Conservation (phyloP, 352 stramenopile genomes). For the Phytophthora podocarpi region DNA sequence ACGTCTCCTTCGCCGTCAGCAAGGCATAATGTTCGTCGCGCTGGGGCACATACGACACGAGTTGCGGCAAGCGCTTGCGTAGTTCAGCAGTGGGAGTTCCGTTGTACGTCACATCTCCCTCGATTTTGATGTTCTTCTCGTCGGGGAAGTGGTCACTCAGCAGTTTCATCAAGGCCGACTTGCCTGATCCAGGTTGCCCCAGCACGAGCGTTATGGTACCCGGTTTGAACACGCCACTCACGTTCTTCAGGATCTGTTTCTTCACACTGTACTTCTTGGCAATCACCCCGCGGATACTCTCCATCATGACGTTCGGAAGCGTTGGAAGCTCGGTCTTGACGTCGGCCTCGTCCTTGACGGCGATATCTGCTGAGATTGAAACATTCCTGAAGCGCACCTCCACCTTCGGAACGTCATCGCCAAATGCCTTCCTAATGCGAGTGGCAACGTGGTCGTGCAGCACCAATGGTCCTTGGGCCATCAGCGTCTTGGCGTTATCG, state of each 20-base stretch:
- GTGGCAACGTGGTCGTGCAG: constrained; percentile 13
- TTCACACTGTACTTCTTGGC: neutral
- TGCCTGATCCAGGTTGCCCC: constrained; percentile 23
- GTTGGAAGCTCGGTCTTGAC: constrained; percentile 9
- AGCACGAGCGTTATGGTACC: constrained; percentile 15
- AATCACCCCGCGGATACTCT: neutral
- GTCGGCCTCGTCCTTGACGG: constrained; percentile 10
- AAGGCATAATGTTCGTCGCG: constrained; percentile 17
- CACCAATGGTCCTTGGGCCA: constrained; percentile 3
- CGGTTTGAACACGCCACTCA: constrained; percentile 17
- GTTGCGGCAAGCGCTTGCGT: constrained; percentile 1
- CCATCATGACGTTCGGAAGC: constrained; percentile 7
- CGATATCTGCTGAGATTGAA: constrained; percentile 10
- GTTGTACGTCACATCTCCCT: constrained; percentile 23
- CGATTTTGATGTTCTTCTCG: constrained; percentile 11
- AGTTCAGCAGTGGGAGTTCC: neutral
- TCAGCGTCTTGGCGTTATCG: neutral
- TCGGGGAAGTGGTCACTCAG: constrained; percentile 12
- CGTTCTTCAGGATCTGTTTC: constrained; percentile 17
- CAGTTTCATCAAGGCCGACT: constrained; percentile 28
- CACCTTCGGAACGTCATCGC: neutral
- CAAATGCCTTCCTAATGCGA: constrained; percentile 10
- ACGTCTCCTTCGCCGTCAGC: constrained; percentile 16
- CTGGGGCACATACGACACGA: constrained; percentile 20
- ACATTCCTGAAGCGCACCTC: constrained; percentile 12